Evolutionary conservation across 495 filamentous ascomycete species (phyloP), one percentile per base, ranked within the genome.

Genomic region (Aspergillus sparsus): DNA sequence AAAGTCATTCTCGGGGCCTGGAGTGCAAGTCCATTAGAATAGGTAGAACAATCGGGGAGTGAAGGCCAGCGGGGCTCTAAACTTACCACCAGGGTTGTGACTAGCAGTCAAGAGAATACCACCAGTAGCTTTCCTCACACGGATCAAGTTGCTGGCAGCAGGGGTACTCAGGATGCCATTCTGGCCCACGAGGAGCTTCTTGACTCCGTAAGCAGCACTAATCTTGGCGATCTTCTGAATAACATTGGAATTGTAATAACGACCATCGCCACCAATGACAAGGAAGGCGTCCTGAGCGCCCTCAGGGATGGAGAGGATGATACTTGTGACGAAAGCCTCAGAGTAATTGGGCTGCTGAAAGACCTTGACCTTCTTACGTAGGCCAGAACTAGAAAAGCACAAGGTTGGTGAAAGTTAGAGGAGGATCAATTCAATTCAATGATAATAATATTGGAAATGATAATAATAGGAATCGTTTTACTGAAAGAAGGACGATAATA

Each of bases 221-320:
- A 98, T 97, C 82, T 97, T 96, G 63, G 94, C 93, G 72, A 98
- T 97, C 75, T 96, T 79, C 77, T 97, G 92, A 65, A 96, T 88
- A 64, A 93, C 93, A 70, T 97, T 94, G 46, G 91, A 86, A 79
- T 98, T 98, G 85, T 90, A 97, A 83, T 87, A 98, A 57, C 94
- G 90, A 60, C 94, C 94, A 82, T 98, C 94, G 67, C 94, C 94
- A 68, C 92, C 94, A 76, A 98, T 96, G 74, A 98, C 94, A 62
- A 98, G 86, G 79, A 91, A 93, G 42, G 90, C 82, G 61, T 82
- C 92, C 69, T 96, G 79, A 57, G 77, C 92, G 61, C 94, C 95
- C 76, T 98, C 94, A 42, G 94, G 94, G 68, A 98, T 98, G 52
- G 95, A 94, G 61, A 94, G 86, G 67, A 98, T 83, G 71, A 96